Evolutionary conservation across 306 rosid species (phyloP), one percentile per base, ranked within the genome.

Genomic region (Pueraria montana): DNA sequence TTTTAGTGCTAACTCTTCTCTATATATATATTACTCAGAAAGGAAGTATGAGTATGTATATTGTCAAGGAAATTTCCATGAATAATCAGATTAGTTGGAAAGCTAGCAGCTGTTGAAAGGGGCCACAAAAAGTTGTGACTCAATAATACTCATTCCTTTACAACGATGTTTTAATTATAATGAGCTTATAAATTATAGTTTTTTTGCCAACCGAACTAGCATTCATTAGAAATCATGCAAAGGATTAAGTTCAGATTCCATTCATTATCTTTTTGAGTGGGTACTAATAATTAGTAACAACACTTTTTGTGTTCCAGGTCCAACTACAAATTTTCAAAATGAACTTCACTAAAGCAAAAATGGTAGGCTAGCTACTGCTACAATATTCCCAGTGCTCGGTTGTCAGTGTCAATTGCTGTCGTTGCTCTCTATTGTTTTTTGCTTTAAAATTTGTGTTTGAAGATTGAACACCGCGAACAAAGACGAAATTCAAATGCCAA

Each of bases 101-200:
- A 90, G 89, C 58, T 75, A 20, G 86, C 1, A 86, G 83, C 82
- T 82, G 82, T 70, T 66, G 79, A 75, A 34, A 77, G 83, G 86
- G 88, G 61, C 87, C 91, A 82, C 86, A 86, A 46, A 79, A 80
- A 81, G 79, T 34, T 24, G 59, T 16, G 58, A 68, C 6, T 48
- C 72, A 64, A 61, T 30, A 18, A 46, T 80, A 81, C 48, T 49
- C 14, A 32, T 48, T 82, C 83, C 94, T 92, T 92, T 92, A 89
- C 93, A 92, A 91, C 92, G 81, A 85, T 86, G 94, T 85, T 83
- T 81, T 86, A 88, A 88, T 81, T 52, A 88, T 83, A 82, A 79
- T 74, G 34, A 73, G 55, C 58, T 67, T 76, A 56, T 72, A 74
- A 72, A 64, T 32, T 73, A 65, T 66, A 66, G 17, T 50, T 72